phyloP scores from a whole-genome alignment of 2,329 filamentous ascomycete species.

The Alternaria triticina region DNA sequence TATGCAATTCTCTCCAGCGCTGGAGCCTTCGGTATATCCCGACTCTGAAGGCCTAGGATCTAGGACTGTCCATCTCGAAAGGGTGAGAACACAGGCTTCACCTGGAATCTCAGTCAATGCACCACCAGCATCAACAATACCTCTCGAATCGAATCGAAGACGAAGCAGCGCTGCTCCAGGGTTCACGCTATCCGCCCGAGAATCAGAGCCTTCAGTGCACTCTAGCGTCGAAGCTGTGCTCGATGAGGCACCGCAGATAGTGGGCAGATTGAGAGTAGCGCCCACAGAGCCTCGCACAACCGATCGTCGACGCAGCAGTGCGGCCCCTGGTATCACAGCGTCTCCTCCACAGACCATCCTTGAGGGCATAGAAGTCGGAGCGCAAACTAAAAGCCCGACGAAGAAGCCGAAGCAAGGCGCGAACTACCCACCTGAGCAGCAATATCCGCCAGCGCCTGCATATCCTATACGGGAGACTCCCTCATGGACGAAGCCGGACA shows the following conservation, averaged over 20 bases:
- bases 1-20: constrained; percentile 6
- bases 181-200: neutral
- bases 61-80: neutral
- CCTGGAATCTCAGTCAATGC: constrained; percentile 4
- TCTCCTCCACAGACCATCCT: constrained; percentile 10
- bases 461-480: constrained; percentile 34
- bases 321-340: constrained; percentile 11
- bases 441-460: constrained; percentile 30
- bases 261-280: neutral
- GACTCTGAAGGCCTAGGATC: neutral
- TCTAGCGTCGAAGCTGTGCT: neutral
- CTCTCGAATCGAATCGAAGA: neutral
- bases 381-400: neutral
- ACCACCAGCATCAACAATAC: constrained; percentile 4
- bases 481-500: constrained; percentile 28
- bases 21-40: constrained; percentile 2
- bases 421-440: constrained; percentile 23
- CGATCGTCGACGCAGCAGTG: neutral
- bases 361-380: neutral
- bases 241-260: neutral
- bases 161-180: constrained; percentile 21
- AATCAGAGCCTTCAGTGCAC: constrained; percentile 8
- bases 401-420: constrained; percentile 14
- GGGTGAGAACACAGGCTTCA: neutral
- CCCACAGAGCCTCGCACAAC: neutral